Base-by-base conservation (phyloP, 257 asterid genomes). In the Paulownia fortunei region DNA sequence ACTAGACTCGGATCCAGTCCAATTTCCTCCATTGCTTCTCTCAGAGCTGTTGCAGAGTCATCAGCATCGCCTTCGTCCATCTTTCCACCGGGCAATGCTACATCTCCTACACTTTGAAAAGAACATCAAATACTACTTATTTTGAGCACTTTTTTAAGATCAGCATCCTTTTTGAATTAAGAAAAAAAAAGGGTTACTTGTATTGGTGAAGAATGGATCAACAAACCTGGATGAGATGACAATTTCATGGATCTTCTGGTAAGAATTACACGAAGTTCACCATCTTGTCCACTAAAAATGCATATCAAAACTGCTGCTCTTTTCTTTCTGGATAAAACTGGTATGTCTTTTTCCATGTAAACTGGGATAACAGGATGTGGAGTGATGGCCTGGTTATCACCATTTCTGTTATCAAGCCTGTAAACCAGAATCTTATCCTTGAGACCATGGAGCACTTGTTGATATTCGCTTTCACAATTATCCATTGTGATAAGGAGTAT, bases 91-190 rank as follows among this genome's bases (percentile, higher is more conserved):
- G 92, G 92, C 79, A 87, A 72, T 12, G 90, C 92, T 9, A 87
- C 92, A 67, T 89, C 92, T 37, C 94, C 94, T 89, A 34, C 46
- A n/a, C n/a, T n/a, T n/a, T n/a, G n/a, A n/a, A n/a, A n/a, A n/a
- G n/a, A n/a, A n/a, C n/a, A n/a, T n/a, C n/a, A n/a, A n/a, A n/a
- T n/a, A n/a, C n/a, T n/a, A n/a, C n/a, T n/a, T n/a, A n/a, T n/a
- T n/a, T n/a, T n/a, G n/a, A n/a, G 51, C 5, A 10, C 9, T 39
- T 39, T 42, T 8, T 42, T 12, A 42, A 42, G 10, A 42, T 2
- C 15, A 42, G 10, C 51, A 42, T 42, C 10, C 51, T 42, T 42
- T 42, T 42, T 8, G 2, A 42, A 5, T 42, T 7, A 10, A 16
- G 18, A 6, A 23, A 9, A 56, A 12, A 37, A 59, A 60, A 34